These are phyloP conservation scores for Fraxinus floribunda DNA, from an alignment of 305 asterid genomes.

Conservation along the genomic window DNA sequence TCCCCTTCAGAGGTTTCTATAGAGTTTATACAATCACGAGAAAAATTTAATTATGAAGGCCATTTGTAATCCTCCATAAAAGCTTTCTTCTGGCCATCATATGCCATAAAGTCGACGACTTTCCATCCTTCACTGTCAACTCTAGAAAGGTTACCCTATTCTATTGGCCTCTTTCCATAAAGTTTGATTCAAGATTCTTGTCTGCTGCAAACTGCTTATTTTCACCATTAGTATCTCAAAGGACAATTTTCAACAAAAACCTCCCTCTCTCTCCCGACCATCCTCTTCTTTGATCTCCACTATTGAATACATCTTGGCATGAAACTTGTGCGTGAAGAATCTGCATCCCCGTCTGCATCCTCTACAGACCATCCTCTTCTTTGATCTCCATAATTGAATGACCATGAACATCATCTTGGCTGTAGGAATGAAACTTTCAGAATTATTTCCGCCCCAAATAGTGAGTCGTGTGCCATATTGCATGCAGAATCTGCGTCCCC, in stretches of 20 bases:
- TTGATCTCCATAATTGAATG: not conserved
- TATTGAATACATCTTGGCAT: slow-evolving; percentile 8
- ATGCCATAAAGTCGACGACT: slow-evolving; percentile 9
- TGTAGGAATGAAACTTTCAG: slow-evolving; percentile 44
- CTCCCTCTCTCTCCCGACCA: slow-evolving; percentile 22
- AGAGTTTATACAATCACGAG: not conserved
- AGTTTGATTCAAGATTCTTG: slow-evolving; percentile 18
- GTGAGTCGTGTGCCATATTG: slow-evolving; percentile 19
- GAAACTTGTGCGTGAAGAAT: too few species aligned
- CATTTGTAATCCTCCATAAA: slow-evolving; percentile 12
- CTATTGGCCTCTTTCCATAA: slow-evolving; percentile 10
- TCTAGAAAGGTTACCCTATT: not conserved
- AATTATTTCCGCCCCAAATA: slow-evolving; percentile 9
- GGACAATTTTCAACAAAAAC: slow-evolving; percentile 46
- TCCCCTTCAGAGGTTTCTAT: slow-evolving; percentile 17
- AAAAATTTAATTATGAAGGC: slow-evolving; percentile 20
- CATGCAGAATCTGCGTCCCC: not conserved
- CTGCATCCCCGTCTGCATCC: too few species aligned
- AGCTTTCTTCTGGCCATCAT: slow-evolving; percentile 16
- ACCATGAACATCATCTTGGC: slow-evolving; percentile 19
- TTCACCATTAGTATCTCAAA: slow-evolving; percentile 38
- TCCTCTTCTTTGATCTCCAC: slow-evolving; percentile 28
- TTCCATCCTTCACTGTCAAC: slow-evolving; percentile 11
- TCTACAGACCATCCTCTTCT: too few species aligned
- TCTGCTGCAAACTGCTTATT: slow-evolving; percentile 16